Evolutionary conservation across 768 basidiomycete species (phyloP).

Genomic region (Leccinum aurantiacum): DNA sequence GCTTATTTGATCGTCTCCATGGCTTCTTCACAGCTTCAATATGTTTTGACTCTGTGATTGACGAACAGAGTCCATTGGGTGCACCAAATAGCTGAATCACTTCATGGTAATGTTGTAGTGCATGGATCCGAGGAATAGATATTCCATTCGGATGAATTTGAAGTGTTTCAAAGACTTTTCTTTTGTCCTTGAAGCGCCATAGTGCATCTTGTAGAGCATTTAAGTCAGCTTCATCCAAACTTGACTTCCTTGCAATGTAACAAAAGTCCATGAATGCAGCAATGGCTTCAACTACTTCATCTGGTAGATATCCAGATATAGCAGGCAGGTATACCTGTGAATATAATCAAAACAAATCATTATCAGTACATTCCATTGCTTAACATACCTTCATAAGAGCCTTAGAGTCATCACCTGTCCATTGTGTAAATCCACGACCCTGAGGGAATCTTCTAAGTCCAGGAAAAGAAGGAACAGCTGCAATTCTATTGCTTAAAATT

Average conservation of each 20-base stretch:
- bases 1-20: background rate
- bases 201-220: background rate
- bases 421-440: constrained; percentile 1
- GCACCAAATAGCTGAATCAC: background rate
- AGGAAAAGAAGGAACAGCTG: background rate
- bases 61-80: background rate
- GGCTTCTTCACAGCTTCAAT: background rate
- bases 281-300: background rate
- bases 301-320: background rate
- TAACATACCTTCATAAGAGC: constrained; percentile 1
- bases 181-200: background rate
- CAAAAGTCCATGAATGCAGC: background rate
- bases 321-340: background rate
- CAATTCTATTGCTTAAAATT: background rate
- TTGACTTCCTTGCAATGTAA: background rate
- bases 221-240: background rate
- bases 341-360: background rate
- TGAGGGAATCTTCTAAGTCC: background rate
- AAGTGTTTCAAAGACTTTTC: background rate
- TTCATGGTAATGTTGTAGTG: background rate
- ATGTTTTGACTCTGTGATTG: background rate
- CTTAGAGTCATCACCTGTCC: constrained; percentile 5
- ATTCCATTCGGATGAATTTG: background rate
- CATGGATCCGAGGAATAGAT: background rate
- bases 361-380: background rate